These are phyloP conservation scores for Populus alba DNA, from an alignment of 345 rosid species.

Conservation along the genomic window DNA sequence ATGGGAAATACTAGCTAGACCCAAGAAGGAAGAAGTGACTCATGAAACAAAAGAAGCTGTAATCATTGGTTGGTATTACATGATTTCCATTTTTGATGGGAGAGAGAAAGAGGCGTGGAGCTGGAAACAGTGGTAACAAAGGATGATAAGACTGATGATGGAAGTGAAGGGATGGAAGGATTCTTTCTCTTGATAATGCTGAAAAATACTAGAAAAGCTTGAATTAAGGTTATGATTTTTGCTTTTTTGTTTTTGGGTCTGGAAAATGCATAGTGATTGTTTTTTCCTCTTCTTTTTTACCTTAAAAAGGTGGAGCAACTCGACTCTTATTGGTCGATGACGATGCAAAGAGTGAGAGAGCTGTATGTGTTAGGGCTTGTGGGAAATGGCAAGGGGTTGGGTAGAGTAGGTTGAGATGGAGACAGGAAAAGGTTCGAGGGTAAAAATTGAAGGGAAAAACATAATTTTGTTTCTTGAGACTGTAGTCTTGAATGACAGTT, in stretches of 20 bases:
- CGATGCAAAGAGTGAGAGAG: background rate
- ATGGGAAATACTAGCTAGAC: background rate
- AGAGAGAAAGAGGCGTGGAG: constrained; percentile 4
- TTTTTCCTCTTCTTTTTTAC: background rate
- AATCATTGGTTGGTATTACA: constrained; percentile 9
- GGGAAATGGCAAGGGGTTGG: background rate
- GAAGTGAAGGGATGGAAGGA: constrained; percentile 15
- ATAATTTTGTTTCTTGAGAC: constrained; percentile 24
- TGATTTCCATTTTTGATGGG: constrained; percentile 24
- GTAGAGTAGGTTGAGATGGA: constrained; percentile 20
- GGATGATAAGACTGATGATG: constrained; percentile 30
- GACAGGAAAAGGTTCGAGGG: constrained; percentile 19
- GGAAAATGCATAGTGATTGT: constrained; percentile 10
- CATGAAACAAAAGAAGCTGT: background rate
- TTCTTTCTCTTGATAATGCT: constrained; percentile 12
- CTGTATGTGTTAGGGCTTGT: constrained; percentile 3
- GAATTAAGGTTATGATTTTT: background rate
- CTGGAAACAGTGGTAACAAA: constrained; percentile 13
- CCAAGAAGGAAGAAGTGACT: background rate
- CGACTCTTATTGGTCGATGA: background rate
- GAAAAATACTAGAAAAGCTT: constrained; percentile 20
- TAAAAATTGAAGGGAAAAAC: constrained; percentile 27
- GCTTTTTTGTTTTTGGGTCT: constrained; percentile 1
- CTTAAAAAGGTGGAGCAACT: constrained; percentile 19
- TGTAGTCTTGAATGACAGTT: constrained; percentile 32